phyloP scores from a whole-genome alignment of 371 early-diverging fungal genomes.

The Mortierella polycephala region DNA sequence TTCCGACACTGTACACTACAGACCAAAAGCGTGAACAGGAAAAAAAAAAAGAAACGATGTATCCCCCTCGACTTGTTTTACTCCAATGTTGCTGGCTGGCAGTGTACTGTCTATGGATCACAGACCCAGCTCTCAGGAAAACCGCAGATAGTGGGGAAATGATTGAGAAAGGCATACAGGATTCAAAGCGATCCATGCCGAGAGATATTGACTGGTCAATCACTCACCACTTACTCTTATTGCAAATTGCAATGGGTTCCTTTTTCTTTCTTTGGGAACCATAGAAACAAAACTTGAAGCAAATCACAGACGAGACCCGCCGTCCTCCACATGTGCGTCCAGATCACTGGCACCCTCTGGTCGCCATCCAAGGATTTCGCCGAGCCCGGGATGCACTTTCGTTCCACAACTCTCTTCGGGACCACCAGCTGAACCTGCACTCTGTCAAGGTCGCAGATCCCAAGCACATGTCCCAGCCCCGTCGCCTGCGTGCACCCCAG shows the following conservation, averaged over 20 bases:
- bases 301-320: slow-evolving; percentile 55
- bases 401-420: slow-evolving; percentile 68
- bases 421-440: slow-evolving; percentile 50
- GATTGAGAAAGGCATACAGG: too few species aligned
- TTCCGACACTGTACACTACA: too few species aligned
- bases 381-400: slow-evolving; percentile 62
- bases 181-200: too few species aligned
- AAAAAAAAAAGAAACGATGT: too few species aligned
- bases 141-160: too few species aligned
- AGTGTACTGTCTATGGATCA: too few species aligned
- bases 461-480: slow-evolving; percentile 59
- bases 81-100: too few species aligned
- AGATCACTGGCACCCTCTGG: slow-evolving; percentile 70
- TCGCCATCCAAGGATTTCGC: slow-evolving; percentile 65
- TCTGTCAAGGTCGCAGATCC: slow-evolving; percentile 26
- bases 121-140: too few species aligned
- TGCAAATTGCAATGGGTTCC: background rate
- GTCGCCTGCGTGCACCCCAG: slow-evolving; percentile 57
- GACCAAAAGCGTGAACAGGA: too few species aligned
- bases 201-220: background rate
- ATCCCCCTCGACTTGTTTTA: too few species aligned
- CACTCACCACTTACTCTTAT: background rate
- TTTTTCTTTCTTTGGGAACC: background rate
- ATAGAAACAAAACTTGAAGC: slow-evolving; percentile 60
- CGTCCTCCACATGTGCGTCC: slow-evolving; percentile 65